phyloP scores from a whole-genome alignment of 176 grass and related monocot species.

The barley (Hordeum vulgare) region DNA sequence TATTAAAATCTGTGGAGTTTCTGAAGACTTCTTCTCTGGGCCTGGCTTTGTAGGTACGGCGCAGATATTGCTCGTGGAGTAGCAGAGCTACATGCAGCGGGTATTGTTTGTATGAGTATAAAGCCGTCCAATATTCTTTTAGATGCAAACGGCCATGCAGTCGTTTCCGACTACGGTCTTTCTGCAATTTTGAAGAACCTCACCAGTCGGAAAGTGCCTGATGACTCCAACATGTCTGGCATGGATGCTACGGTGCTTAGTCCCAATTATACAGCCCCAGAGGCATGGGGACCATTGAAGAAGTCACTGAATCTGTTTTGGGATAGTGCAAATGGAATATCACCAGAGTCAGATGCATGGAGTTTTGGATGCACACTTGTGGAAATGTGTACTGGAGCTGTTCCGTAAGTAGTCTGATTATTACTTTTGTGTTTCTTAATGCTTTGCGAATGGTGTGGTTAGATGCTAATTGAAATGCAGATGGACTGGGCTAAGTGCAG shows the following conservation, averaged over 20 bases:
- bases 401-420: slow-evolving; percentile 82
- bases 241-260: slow-evolving; percentile 81
- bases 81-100: slow-evolving; percentile 86
- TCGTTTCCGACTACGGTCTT: slow-evolving; percentile 95
- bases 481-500: slow-evolving; percentile 92
- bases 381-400: slow-evolving; percentile 99
- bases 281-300: slow-evolving; percentile 92
- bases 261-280: slow-evolving; percentile 94
- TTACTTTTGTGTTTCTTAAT: slow-evolving; percentile 40
- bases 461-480: slow-evolving; percentile 62
- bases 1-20: neutral
- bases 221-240: slow-evolving; percentile 55
- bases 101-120: slow-evolving; percentile 99
- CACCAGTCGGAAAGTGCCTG: slow-evolving; percentile 51
- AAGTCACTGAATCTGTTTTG: slow-evolving; percentile 75
- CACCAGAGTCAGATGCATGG: slow-evolving; percentile 94
- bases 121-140: slow-evolving; percentile 98
- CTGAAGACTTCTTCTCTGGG: neutral
- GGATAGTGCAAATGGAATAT: slow-evolving; percentile 82
- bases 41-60: slow-evolving; percentile 67
- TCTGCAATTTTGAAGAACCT: slow-evolving; percentile 89
- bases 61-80: slow-evolving; percentile 98
- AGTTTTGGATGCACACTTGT: slow-evolving; percentile 99
- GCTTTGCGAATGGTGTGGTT: slow-evolving; percentile 29
- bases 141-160: slow-evolving; percentile 57